Conservation (phyloP, 2,329 filamentous ascomycete species). For the Pseudopyricularia cyperi region DNA sequence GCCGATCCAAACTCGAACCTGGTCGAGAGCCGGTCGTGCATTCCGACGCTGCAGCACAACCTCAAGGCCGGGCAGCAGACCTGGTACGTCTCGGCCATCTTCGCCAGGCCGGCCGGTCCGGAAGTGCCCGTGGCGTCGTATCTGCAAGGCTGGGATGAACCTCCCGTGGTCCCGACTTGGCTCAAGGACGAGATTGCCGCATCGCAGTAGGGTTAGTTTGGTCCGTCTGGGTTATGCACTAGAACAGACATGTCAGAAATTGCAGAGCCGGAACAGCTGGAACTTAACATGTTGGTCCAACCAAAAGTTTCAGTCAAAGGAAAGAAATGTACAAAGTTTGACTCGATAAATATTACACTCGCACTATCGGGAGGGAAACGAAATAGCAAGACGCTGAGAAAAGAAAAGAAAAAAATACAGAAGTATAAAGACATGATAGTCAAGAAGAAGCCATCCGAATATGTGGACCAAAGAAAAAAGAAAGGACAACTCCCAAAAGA, state of each 20-base stretch:
- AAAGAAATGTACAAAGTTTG: too few relatives aligned
- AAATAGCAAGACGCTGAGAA: background rate
- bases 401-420: background rate
- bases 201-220: background rate
- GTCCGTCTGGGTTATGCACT: too few relatives aligned
- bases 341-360: too few relatives aligned
- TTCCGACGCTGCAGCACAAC: slow-evolving; percentile 55
- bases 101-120: slow-evolving; percentile 49
- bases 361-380: too few relatives aligned
- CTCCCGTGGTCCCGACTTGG: slow-evolving; percentile 48
- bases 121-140: slow-evolving; percentile 39
- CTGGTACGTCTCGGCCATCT: slow-evolving; percentile 61
- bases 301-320: too few relatives aligned
- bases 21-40: slow-evolving; percentile 55
- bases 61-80: slow-evolving; percentile 41
- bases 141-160: slow-evolving; percentile 46
- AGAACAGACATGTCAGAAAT: too few relatives aligned
- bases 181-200: slow-evolving; percentile 34
- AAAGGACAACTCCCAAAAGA: background rate
- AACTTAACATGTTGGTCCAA: too few relatives aligned
- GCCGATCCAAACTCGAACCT: slow-evolving; percentile 72
- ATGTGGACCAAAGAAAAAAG: background rate
- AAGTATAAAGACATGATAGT: background rate
- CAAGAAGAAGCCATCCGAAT: background rate
- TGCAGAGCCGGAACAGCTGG: too few relatives aligned